Evolutionary conservation across 768 basidiomycete species (phyloP), one percentile per base, ranked within the genome.

Genomic region (Tylopilus balloui): DNA sequence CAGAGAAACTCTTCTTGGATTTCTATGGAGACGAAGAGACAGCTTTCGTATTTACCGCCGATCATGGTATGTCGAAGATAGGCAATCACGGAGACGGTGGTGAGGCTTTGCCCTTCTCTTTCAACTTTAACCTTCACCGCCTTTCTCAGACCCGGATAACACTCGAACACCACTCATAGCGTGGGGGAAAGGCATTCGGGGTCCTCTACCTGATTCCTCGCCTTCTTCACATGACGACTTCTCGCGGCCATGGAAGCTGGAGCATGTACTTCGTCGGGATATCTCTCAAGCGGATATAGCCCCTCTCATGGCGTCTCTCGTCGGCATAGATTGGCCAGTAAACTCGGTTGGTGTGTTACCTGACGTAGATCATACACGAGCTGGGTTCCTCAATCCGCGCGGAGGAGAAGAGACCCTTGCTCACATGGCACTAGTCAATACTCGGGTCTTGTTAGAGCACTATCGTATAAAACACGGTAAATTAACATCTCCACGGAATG

Each of bases 41-140:
- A 0, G 79, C 78, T 50, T 92, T 77, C 60, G 67, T 92, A 27
- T 92, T 90, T 63, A 92, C 87, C 3, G 88, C 91, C 0, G 91
- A 93, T 64, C 91, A 93, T 61, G 91, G 91, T 9, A 93, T 93
- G 91, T 88, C 86, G 4, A 78, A 74, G 27, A 85, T 90, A 46
- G 91, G 91, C 12, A 92, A 92, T 60, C 91, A 93, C 50, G 91
- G 91, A 4, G 91, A 93, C 52, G 91, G 91, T 31, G 83, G 88
- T 86, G 59, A 62, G 72, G 64, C 45, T 37, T 41, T 8, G 42
- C 42, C 36, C n/a, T 17, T 24, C 40, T 31, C 37, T 31, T 9
- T 24, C 45, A 42, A 41, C 42, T 36, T 38, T 25, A 28, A 17
- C 17, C 29, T 48, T 54, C 52, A 57, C 11, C 37, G n/a, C n/a